Evolutionary conservation across 176 grass and related monocot species (phyloP).

Genomic region (Zizania latifolia): DNA sequence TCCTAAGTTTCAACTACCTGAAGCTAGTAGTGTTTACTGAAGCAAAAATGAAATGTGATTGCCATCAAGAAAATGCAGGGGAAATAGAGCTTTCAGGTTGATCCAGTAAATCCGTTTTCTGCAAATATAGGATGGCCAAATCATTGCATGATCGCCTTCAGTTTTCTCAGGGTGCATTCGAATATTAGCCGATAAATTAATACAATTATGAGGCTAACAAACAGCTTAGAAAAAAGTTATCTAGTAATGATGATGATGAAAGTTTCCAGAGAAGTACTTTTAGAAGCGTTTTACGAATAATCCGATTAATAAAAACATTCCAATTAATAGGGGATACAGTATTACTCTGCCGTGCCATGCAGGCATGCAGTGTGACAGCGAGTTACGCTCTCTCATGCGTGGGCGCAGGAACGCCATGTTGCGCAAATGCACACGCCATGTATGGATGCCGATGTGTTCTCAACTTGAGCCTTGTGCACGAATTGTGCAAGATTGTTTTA

Average conservation of each 20-base stretch:
- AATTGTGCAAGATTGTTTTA: background rate
- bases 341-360: background rate
- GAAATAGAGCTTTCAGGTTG: no score
- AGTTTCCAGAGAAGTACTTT: no score
- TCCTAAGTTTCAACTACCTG: constrained; percentile 24
- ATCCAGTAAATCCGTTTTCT: no score
- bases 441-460: background rate
- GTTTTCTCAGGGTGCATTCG: no score
- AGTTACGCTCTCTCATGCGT: background rate
- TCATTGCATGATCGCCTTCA: background rate
- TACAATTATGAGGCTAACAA: no score
- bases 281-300: no score
- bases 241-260: no score
- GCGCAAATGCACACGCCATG: no score
- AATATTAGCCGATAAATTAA: no score
- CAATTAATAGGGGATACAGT: background rate
- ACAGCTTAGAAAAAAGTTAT: no score
- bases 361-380: background rate
- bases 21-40: background rate
- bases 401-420: background rate
- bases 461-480: background rate
- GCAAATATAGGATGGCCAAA: background rate
- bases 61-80: background rate
- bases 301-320: no score
- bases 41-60: background rate